Evolutionary conservation across 305 asterid genomes (phyloP).

Genomic region (Fraxinus nigra): DNA sequence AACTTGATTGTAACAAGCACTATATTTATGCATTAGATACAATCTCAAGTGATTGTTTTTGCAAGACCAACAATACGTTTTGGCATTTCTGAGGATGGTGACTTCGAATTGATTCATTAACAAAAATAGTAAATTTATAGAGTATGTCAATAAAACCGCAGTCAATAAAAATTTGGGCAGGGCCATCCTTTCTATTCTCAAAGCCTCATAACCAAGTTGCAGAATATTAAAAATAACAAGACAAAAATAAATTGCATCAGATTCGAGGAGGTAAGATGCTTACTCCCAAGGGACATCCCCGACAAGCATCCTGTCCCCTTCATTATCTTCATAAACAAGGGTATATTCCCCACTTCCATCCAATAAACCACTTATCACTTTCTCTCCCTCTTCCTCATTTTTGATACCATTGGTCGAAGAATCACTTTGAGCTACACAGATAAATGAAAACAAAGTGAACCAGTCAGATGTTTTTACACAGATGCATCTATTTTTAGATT

Average conservation of each 20-base stretch:
- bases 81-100: background rate
- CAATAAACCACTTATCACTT: conserved; percentile 55
- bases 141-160: background rate
- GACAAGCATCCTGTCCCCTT: conserved; percentile 97
- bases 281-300: conserved; percentile 99
- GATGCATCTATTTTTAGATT: background rate
- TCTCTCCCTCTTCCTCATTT: conserved; percentile 41
- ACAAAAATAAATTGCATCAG: conserved; percentile 28
- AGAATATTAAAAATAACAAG: conserved; percentile 17
- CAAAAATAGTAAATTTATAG: background rate
- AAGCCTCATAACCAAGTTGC: background rate
- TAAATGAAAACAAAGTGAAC: background rate
- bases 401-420: conserved; percentile 36
- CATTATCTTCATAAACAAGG: conserved; percentile 90
- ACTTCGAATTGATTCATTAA: background rate
- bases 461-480: background rate
- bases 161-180: background rate
- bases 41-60: background rate
- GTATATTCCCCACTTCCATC: conserved; percentile 94
- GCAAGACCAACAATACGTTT: background rate
- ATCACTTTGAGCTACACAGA: conserved; percentile 62
- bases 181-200: background rate
- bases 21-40: background rate
- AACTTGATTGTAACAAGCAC: background rate
- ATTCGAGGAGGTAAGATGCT: conserved; percentile 41